Percentiles rank a stretch among this genome's conserved stretches.
Evolutionary conservation across 2,329 filamentous ascomycete genomes (phyloP).

Genomic region (Fusarium pininemorale): DNA sequence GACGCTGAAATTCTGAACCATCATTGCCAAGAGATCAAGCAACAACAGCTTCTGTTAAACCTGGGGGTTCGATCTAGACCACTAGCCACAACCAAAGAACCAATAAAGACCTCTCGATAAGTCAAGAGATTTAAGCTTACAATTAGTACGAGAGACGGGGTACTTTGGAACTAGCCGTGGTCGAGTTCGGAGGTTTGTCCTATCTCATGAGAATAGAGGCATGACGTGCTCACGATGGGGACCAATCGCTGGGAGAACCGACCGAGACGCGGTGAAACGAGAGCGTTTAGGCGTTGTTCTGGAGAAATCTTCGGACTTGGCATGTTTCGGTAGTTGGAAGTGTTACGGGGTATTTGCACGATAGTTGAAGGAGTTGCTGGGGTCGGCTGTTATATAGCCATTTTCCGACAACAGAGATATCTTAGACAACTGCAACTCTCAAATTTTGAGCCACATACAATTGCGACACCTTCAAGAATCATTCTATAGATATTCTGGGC

Average conservation of each 20-base stretch:
- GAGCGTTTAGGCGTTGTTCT: background rate
- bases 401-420: background rate
- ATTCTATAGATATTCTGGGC: fast-evolving
- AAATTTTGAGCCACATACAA: background rate
- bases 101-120: slow-evolving; percentile 34
- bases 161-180: slow-evolving; percentile 5
- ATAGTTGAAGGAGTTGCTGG: background rate
- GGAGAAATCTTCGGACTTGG: background rate
- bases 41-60: background rate
- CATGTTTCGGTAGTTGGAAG: background rate
- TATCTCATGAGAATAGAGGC: slow-evolving; percentile 13
- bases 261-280: slow-evolving; percentile 29
- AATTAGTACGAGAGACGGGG: background rate
- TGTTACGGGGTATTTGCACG: background rate
- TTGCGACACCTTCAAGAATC: fast-evolving
- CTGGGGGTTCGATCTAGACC: background rate
- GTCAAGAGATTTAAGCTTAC: background rate
- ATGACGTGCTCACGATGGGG: slow-evolving; percentile 35
- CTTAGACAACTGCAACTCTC: background rate
- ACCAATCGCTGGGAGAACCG: slow-evolving; percentile 37
- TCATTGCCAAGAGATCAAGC: background rate
- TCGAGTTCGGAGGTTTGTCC: slow-evolving; percentile 16
- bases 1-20: background rate
- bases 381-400: background rate
- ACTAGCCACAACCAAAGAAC: slow-evolving; percentile 17